Evolutionary conservation across 2,329 filamentous ascomycete genomes (phyloP).

Genomic region (Aspergillus fumigatus): DNA sequence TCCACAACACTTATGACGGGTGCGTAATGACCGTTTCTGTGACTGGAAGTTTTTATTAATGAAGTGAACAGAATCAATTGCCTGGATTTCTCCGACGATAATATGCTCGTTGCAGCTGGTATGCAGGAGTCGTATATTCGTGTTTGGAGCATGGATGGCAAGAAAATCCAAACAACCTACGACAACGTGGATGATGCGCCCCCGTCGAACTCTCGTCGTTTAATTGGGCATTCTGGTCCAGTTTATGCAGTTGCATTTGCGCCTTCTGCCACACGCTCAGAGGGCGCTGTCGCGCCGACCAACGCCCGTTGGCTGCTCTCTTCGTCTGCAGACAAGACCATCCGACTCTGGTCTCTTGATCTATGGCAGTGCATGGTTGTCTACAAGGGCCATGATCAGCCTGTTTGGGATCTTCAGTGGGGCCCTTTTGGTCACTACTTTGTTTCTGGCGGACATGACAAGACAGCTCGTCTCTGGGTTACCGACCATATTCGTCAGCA

Average conservation of each 20-base stretch:
- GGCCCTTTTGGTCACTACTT: slow-evolving; percentile 96
- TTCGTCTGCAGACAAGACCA: slow-evolving; percentile 77
- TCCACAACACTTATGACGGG: slow-evolving; percentile 93
- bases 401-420: slow-evolving; percentile 84
- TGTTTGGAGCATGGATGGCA: slow-evolving; percentile 86
- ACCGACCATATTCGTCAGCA: slow-evolving; percentile 89
- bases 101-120: slow-evolving; percentile 78
- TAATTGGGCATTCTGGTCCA: slow-evolving; percentile 84
- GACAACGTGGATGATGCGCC: slow-evolving; percentile 56
- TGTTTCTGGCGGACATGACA: slow-evolving; percentile 79
- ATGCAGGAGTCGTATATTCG: slow-evolving; percentile 94
- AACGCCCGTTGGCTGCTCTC: slow-evolving; percentile 76
- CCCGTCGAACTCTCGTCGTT: slow-evolving; percentile 66
- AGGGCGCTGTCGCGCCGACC: slow-evolving; percentile 50
- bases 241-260: slow-evolving; percentile 90
- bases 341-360: slow-evolving; percentile 90
- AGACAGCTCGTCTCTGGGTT: slow-evolving; percentile 84
- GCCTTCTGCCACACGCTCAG: slow-evolving; percentile 54
- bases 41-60: slow-evolving; percentile 14
- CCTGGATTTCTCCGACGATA: slow-evolving; percentile 91
- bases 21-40: slow-evolving; percentile 40
- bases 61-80: slow-evolving; percentile 65
- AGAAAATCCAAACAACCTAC: slow-evolving; percentile 66
- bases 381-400: slow-evolving; percentile 88
- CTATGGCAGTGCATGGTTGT: slow-evolving; percentile 88